Evolutionary conservation across 1,284 basidiomycete genomes (phyloP), one percentile per base, ranked within the genome.

Genomic region (Singerocomus inundabilis): DNA sequence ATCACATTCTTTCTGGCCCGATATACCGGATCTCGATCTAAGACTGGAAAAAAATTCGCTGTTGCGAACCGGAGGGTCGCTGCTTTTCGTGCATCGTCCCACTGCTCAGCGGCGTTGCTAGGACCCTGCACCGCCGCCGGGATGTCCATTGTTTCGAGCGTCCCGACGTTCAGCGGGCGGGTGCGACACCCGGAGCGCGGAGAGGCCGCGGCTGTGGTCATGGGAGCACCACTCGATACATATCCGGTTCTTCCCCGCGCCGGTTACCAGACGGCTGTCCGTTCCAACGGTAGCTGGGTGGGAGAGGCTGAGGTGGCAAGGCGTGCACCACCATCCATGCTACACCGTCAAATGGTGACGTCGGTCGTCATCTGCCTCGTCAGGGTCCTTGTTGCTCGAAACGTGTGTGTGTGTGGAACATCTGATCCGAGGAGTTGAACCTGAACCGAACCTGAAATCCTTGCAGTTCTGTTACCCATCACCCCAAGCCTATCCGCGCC

Each of bases 41-140:
- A 44, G 46, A 46, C 21, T 21, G 42, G 47, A 16, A 32, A 54
- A 63, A 57, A 51, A 45, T 16, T 64, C 61, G 61, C 65, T 68
- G 61, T 44, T 39, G 45, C 48, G 40, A 51, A 68, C 60, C 65
- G 65, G 62, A 56, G 62, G 33, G 51, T 52, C 61, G 61, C 61
- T 63, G 65, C 38, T 57, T 53, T 62, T 37, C 36, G 50, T 21
- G 40, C 36, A 35, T 32, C n/a, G 45, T 37, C 33, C 37, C 48
- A 49, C 48, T 30, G 63, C 59, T 67, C 62, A 63, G 62, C 62
- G 62, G 62, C 62, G 62, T 54, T 63, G 54, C 49, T 35, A 62
- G 37, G 62, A 56, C 59, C 63, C 54, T 58, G 65, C 54, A 56
- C 54, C 44, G 53, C 58, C 16, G 34, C 43, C 46, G 48, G 38